Conservation (phyloP, 768 basidiomycete genomes). For the Infundibulicybe gibba region DNA sequence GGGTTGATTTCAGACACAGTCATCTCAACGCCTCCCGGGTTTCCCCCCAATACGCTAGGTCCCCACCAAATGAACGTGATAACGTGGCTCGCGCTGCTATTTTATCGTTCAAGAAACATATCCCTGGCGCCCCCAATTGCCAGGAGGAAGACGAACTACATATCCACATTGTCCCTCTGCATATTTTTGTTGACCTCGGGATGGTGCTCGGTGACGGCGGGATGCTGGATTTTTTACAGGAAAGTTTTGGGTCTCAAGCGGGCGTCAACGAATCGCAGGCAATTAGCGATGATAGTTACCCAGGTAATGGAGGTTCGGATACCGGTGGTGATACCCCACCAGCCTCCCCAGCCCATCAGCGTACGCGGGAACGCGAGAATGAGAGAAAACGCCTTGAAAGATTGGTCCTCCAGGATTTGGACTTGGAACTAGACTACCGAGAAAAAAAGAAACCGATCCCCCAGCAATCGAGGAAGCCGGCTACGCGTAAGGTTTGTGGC, state of each 20-base stretch:
- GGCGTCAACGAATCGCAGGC: not conserved
- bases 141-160: constrained; percentile 22
- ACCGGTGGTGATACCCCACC: constrained; percentile 34
- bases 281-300: constrained; percentile 6
- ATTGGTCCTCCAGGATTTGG: constrained; percentile 55
- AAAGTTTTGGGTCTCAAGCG: constrained; percentile 15
- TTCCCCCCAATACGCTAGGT: too few species aligned
- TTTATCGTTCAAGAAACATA: not conserved
- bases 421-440: constrained; percentile 48
- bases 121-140: not conserved
- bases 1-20: constrained; percentile 14
- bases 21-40: not conserved
- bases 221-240: constrained; percentile 47
- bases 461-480: too few species aligned
- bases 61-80: not conserved
- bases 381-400: constrained; percentile 42
- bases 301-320: constrained; percentile 16
- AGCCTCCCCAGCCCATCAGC: constrained; percentile 25
- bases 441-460: not conserved
- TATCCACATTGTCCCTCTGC: constrained; percentile 57
- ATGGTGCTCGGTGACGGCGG: constrained; percentile 32
- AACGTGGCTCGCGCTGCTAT: not conserved
- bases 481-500: too few species aligned
- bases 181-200: constrained; percentile 72
- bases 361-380: constrained; percentile 21